phyloP scores from a whole-genome alignment of 805 yeast species.

The Hanseniaspora lachancei region DNA sequence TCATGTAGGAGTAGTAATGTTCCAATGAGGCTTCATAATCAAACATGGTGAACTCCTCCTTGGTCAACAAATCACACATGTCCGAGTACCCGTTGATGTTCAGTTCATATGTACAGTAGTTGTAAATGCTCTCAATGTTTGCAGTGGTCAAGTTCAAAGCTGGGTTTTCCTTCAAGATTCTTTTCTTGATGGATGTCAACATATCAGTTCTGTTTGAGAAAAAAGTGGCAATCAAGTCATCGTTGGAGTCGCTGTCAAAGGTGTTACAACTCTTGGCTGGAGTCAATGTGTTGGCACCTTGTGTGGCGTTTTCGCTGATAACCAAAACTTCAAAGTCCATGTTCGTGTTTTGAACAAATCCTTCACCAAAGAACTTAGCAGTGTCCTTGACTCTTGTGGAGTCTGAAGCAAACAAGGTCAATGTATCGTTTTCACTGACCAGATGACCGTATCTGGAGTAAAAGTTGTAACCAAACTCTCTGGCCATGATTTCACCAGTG shows the following conservation, averaged over 20 bases:
- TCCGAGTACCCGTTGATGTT: conserved; percentile 58
- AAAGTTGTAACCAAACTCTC: conserved; percentile 34
- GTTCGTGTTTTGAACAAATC: conserved; percentile 33
- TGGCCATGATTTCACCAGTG: conserved; percentile 37
- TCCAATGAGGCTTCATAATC: conserved; percentile 48
- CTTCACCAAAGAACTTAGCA: conserved; percentile 35
- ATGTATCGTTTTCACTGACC: conserved; percentile 23
- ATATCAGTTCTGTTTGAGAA: conserved; percentile 23
- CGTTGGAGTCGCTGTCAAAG: conserved; percentile 22
- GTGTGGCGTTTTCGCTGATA: conserved; percentile 30
- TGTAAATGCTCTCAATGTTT: conserved; percentile 44
- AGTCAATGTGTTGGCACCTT: conserved; percentile 41
- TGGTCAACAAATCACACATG: conserved; percentile 55
- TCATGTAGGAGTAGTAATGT: conserved; percentile 44
- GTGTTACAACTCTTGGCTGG: conserved; percentile 34
- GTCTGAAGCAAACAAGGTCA: conserved; percentile 38
- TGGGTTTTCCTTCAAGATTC: conserved; percentile 44
- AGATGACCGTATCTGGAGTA: conserved; percentile 34
- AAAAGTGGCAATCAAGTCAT: conserved; percentile 17
- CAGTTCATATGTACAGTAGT: conserved; percentile 62
- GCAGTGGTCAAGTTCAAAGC: conserved; percentile 38
- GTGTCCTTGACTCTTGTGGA: conserved; percentile 38
- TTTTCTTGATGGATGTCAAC: conserved; percentile 38
- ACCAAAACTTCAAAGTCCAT: conserved; percentile 25
- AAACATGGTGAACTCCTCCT: conserved; percentile 49